Percentiles rank a stretch among this genome's conserved stretches.
These are phyloP conservation scores for Roridomyces roridus DNA, from an alignment of 768 basidiomycete species.

Conservation along the genomic window DNA sequence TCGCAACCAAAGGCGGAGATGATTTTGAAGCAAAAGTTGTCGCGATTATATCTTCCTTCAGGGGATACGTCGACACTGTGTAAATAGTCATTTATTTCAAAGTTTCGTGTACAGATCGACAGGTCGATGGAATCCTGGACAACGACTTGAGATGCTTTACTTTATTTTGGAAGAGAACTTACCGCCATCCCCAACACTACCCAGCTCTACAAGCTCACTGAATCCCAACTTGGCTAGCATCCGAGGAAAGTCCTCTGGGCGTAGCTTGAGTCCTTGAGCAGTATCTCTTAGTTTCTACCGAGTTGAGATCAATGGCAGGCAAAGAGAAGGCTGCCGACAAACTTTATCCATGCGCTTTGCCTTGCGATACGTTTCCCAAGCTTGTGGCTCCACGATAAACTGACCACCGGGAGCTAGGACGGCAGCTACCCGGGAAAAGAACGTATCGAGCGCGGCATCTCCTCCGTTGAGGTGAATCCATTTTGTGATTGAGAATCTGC, in stretches of 20 bases:
- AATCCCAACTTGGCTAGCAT: slow-evolving; percentile 72
- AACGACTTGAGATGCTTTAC: slow-evolving; percentile 4
- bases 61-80: neutral
- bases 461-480: slow-evolving; percentile 91
- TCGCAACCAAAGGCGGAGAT: slow-evolving; percentile 45
- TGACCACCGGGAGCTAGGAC: slow-evolving; percentile 67
- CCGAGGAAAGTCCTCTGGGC: slow-evolving; percentile 66
- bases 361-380: slow-evolving; percentile 85
- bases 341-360: slow-evolving; percentile 74
- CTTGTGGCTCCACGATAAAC: slow-evolving; percentile 84
- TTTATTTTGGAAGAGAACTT: slow-evolving; percentile 25
- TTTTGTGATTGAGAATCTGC: slow-evolving; percentile 85
- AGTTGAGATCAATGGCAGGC: neutral
- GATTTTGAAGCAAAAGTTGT: slow-evolving; percentile 45
- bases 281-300: slow-evolving; percentile 64
- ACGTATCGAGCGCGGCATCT: slow-evolving; percentile 70
- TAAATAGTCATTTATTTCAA: too few relatives aligned
- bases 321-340: slow-evolving; percentile 10
- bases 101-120: slow-evolving; percentile 67
- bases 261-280: slow-evolving; percentile 57
- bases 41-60: slow-evolving; percentile 36
- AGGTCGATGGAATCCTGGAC: slow-evolving; percentile 63
- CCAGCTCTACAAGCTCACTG: slow-evolving; percentile 49
- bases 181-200: slow-evolving; percentile 72
- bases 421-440: slow-evolving; percentile 68